phyloP scores from a whole-genome alignment of 768 basidiomycete genomes.

The Leccinum obscurum region DNA sequence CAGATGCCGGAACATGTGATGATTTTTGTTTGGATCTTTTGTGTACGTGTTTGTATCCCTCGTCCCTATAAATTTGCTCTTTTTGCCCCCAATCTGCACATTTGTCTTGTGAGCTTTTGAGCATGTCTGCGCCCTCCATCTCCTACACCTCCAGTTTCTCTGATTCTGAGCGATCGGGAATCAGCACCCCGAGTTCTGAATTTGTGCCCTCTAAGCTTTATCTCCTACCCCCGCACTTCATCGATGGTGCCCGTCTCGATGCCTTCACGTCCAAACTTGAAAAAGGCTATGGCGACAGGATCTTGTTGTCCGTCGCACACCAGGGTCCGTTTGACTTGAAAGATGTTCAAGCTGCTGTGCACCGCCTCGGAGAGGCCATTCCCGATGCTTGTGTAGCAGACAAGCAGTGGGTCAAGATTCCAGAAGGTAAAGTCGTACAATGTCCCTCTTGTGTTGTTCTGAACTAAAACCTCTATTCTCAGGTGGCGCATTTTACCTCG shows the following conservation, averaged over 20 bases:
- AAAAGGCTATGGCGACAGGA: constrained; percentile 29
- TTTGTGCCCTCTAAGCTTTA: constrained; percentile 19
- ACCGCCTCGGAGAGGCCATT: constrained; percentile 13
- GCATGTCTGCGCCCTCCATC: constrained; percentile 22
- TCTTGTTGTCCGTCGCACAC: constrained; percentile 27
- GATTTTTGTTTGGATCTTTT: constrained; percentile 2
- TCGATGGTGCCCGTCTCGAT: constrained; percentile 14
- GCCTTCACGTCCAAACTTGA: constrained; percentile 23
- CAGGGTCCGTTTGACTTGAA: constrained; percentile 7
- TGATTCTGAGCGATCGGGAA: constrained; percentile 16
- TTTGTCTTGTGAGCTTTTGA: constrained; percentile 6
- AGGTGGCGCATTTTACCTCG: constrained; percentile 22
- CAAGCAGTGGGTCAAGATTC: constrained; percentile 23
- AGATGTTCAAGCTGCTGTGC: constrained; percentile 10
- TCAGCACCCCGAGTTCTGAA: constrained; percentile 30
- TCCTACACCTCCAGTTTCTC: constrained; percentile 17
- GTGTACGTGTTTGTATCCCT: constrained; percentile 29
- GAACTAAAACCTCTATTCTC: background rate
- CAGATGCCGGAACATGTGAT: constrained; percentile 5
- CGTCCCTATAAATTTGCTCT: constrained; percentile 27
- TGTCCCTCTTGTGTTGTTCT: background rate
- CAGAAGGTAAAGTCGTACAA: constrained; percentile 14
- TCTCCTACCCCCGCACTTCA: constrained; percentile 23
- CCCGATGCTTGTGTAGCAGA: constrained; percentile 6
- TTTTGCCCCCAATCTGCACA: constrained; percentile 4